Evolutionary conservation across 257 asterid genomes (phyloP), one percentile per base, ranked within the genome.

Genomic region (Craterostigma plantagineum): DNA sequence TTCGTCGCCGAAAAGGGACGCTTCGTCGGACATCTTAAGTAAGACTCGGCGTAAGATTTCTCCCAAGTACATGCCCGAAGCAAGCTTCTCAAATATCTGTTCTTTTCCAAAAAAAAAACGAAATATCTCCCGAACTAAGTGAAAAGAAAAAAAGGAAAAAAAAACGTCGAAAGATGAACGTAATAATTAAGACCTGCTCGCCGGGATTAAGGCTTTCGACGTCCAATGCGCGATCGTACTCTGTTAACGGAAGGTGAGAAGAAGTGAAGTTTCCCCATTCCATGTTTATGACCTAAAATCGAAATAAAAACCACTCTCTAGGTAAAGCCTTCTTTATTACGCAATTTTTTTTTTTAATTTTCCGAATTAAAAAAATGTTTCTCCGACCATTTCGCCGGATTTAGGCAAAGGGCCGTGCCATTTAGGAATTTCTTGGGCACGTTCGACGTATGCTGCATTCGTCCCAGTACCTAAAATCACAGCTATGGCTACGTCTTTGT

Each of bases 221-320:
- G 61, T 84, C 95, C 66, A 84, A 52, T 8, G 55, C 65, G 27
- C 65, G 58, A 68, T 84, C 95, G 35, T 71, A 80, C 47, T 84
- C 90, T 0, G 92, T 76, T 49, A 76, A 47, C 7, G 95, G 95
- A 59, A 84, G 93, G 66, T 84, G 93, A 5, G 95, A 73, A 11
- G 87, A 72, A 65, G 68, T 73, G 69, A 84, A 84, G 69, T 80
- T 84, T 54, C 93, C 95, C 95, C 95, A 84, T 55, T 84, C 95
- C 92, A 80, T 84, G 52, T 84, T 84, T 64, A 84, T 80, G 59
- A 84, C 95, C 95, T 84, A 52, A n/a, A 42, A 42, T 42, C 16
- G 16, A 3, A 4, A 42, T 7, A 42, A 11, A 42, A 34, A 11
- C 37, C 37, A n/a, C n/a, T n/a, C n/a, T n/a, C n/a, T n/a, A n/a